These are phyloP conservation scores for Bipolaris zeicola DNA, from an alignment of 2,329 filamentous ascomycete species.

Conservation along the genomic window DNA sequence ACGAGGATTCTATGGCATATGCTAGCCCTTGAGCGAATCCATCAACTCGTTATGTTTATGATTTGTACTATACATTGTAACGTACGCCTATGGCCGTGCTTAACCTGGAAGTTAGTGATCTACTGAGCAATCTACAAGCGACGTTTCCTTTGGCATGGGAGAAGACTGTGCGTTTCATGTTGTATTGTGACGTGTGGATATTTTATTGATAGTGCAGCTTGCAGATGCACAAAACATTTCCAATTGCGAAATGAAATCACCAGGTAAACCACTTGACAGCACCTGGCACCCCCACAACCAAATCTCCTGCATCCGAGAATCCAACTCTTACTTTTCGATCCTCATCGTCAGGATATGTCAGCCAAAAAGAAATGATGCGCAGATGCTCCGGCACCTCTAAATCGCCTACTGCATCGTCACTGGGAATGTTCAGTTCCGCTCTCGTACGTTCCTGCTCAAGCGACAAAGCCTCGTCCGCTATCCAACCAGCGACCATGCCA, in stretches of 20 bases:
- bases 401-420: conserved; percentile 2
- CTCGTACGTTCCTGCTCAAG: conserved; percentile 35
- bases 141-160: no score
- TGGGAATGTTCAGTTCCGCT: conserved; percentile 11
- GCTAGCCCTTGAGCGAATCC: background rate
- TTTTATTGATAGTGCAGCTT: background rate
- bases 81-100: background rate
- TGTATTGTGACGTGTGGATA: background rate
- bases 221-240: background rate
- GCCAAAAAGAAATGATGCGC: conserved; percentile 27
- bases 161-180: no score
- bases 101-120: background rate
- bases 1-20: background rate
- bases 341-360: conserved; percentile 25
- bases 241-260: background rate
- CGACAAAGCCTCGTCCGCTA: conserved; percentile 33
- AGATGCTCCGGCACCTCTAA: conserved; percentile 29
- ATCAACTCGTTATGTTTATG: background rate
- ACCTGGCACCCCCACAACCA: conserved; percentile 21
- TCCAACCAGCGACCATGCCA: conserved; percentile 65
- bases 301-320: conserved; percentile 28
- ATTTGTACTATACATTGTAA: background rate
- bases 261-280: conserved; percentile 17
- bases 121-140: no score
- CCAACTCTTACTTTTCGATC: conserved; percentile 24